Conservation (phyloP, 352 stramenopile species). For the Bremia lactucae region DNA sequence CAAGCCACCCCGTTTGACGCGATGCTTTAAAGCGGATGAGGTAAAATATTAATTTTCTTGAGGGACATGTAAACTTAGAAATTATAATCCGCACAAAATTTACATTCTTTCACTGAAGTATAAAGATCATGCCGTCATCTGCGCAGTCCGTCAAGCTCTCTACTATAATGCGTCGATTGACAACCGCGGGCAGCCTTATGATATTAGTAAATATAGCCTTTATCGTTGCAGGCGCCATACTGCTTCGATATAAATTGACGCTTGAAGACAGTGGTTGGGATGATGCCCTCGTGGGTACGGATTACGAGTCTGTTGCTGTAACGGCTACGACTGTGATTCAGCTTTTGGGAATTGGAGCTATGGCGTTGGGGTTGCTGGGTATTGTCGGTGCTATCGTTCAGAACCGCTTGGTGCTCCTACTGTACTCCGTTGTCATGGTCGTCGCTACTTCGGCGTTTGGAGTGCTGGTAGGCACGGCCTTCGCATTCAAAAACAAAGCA, state of each 20-base stretch:
- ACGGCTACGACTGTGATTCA: constrained; percentile 38
- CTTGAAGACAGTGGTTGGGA: constrained; percentile 60
- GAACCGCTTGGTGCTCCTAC: constrained; percentile 51
- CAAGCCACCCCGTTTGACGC: no score
- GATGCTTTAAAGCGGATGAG: no score
- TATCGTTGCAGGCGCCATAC: constrained; percentile 41
- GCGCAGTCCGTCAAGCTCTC: no score
- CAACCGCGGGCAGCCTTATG: constrained; percentile 42
- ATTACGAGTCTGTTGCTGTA: constrained; percentile 43
- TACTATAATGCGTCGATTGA: constrained; percentile 22
- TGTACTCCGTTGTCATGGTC: constrained; percentile 70
- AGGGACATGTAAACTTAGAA: no score
- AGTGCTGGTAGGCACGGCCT: constrained; percentile 52
- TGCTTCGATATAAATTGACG: constrained; percentile 50
- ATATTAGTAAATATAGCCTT: constrained; percentile 73
- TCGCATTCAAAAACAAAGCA: constrained; percentile 65
- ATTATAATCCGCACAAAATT: no score
- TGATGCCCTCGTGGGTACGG: constrained; percentile 59
- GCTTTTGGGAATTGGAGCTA: constrained; percentile 40
- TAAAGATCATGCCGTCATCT: no score
- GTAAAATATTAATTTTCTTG: no score
- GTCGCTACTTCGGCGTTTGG: constrained; percentile 59
- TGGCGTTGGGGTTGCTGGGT: constrained; percentile 50
- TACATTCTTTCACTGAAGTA: no score
- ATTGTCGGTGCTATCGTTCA: constrained; percentile 55